Base-by-base conservation (phyloP, 2,329 filamentous ascomycete genomes). In the Thermochaetoides dissita region DNA sequence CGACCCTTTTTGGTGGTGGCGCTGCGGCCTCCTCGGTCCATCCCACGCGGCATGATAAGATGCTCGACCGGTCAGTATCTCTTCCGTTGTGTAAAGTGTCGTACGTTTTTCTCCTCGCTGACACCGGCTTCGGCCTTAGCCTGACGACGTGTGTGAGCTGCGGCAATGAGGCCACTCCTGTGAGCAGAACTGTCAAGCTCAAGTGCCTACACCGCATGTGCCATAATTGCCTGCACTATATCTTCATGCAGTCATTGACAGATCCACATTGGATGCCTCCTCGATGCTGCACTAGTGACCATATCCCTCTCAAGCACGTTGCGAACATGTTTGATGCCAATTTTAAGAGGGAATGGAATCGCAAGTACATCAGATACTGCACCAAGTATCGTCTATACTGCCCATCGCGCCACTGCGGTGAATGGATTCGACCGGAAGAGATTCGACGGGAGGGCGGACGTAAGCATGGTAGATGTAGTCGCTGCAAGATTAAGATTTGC, bases 211-310 rank as follows among this genome's bases (percentile, higher is more conserved):
- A 94, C 59, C 74, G 77, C 47, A 87, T 89, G 81, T 94, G 87
- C 60, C 70, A 82, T 49, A 59, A 69, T 7, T 94, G 87, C 58
- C 66, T 94, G 34, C 81, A 77, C 58, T 74, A 77, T 39, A 71
- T 76, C 44, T 94, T 93, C 61, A 76, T 71, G 41, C 69, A 85
- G 46, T 91, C 85, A 8, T 68, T 88, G 47, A 79, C 71, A 35
- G 84, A 93, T 56, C 78, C 83, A 1, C 72, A 78, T 46, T 79
- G 85, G 51, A 93, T 94, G 84, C 85, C 87, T 11, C 87, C 87
- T 0, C 74, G 71, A 56, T 94, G 86, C 61, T 94, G 86, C 60
- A 81, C 74, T 3, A 55, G 71, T 12, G 75, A 85, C 9, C 72
- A 76, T 51, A 93, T 94, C 44, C 76, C 81, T 0, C 63, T 87